phyloP scores from a whole-genome alignment of 768 basidiomycete genomes.

The Suillus clintonianus region DNA sequence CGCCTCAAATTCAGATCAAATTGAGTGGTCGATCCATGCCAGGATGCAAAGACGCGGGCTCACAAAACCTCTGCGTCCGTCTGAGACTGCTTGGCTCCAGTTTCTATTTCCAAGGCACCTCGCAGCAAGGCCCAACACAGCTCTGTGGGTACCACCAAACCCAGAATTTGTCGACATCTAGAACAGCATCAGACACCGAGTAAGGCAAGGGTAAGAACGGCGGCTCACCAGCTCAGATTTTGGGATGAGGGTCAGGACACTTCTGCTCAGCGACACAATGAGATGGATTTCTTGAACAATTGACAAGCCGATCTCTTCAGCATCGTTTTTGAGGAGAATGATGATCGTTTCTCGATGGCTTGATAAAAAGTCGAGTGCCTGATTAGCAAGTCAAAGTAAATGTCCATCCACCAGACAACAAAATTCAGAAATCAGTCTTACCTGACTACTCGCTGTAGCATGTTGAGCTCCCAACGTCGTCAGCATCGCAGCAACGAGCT shows the following conservation, averaged over 20 bases:
- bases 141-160: conserved; percentile 84
- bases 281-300: conserved; percentile 81
- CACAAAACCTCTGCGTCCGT: conserved; percentile 66
- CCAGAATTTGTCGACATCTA: conserved; percentile 68
- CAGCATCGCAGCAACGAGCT: conserved; percentile 75
- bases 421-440: conserved; percentile 24
- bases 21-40: conserved; percentile 52
- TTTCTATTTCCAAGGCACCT: conserved; percentile 61
- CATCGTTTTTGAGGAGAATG: conserved; percentile 77
- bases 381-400: conserved; percentile 1
- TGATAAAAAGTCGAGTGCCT: conserved; percentile 82
- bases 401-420: background rate
- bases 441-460: conserved; percentile 69
- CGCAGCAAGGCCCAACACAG: conserved; percentile 74
- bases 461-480: conserved; percentile 76
- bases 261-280: conserved; percentile 69
- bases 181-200: background rate
- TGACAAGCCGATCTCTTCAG: conserved; percentile 59
- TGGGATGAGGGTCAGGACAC: conserved; percentile 69
- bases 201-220: background rate
- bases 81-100: conserved; percentile 62
- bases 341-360: conserved; percentile 83
- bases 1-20: conserved; percentile 60
- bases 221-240: conserved; percentile 74
- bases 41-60: conserved; percentile 54